Conservation (phyloP, 345 rosid genomes). For the Salix viminalis region DNA sequence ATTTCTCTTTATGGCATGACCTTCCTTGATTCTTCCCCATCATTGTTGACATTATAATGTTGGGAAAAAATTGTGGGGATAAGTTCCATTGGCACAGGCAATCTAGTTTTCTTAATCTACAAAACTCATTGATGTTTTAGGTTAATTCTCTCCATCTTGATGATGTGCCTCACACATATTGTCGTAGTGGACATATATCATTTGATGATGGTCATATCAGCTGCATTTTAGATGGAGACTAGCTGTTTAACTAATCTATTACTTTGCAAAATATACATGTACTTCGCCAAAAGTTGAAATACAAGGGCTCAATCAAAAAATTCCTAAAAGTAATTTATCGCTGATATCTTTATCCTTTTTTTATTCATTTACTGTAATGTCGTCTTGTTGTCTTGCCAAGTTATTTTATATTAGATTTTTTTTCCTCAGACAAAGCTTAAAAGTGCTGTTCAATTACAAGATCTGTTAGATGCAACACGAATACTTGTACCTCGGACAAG, state of each 20-base stretch:
- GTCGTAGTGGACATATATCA: not conserved
- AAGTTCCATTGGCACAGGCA: not conserved
- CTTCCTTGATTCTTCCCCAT: not conserved
- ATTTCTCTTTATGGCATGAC: not conserved
- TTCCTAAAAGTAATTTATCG: not conserved
- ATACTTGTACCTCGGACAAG: constrained; percentile 89
- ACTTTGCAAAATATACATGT: not conserved
- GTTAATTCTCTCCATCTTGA: not conserved
- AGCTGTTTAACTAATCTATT: not conserved
- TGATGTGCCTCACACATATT: not conserved
- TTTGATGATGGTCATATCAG: not conserved
- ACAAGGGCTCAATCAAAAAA: not conserved
- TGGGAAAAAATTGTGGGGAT: not conserved
- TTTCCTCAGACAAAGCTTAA: constrained; percentile 86
- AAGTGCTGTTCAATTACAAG: constrained; percentile 96
- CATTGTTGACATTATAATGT: not conserved
- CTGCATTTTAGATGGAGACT: not conserved
- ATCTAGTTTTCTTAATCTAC: not conserved
- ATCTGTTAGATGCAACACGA: constrained; percentile 95
- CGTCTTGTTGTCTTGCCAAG: not conserved
- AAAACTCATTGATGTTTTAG: not conserved
- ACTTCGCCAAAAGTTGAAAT: not conserved
- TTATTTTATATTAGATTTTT: not conserved
- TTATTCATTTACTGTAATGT: constrained; percentile 4
- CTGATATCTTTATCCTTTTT: not conserved